Evolutionary conservation across 2,329 filamentous ascomycete genomes (phyloP), one percentile per base, ranked within the genome.

Genomic region (Aureobasidium sp.): DNA sequence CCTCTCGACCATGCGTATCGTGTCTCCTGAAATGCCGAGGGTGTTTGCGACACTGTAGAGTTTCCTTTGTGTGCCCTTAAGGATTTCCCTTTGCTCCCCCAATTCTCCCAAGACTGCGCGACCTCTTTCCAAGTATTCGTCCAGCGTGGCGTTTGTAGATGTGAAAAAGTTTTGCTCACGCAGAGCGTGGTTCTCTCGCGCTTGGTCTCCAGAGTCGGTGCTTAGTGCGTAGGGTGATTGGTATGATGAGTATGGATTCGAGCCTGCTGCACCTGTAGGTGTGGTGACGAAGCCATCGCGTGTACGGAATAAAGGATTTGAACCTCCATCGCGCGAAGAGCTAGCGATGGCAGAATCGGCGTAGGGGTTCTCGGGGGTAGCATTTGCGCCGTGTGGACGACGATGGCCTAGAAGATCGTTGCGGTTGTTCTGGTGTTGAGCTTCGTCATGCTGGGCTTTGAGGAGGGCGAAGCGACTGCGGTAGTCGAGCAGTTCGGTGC

Each of bases 11-110:
- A 93, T 97, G 41, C 93, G 83, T 59, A 98, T 98, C 2, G 93
- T 98, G 67, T 97, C 91, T 17, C 91, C 90, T 64, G 87, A 94
- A 56, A 98, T 80, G 0, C 93, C 93, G 42, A 98, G 72, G 19
- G 93, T 97, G 66, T 95, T 97, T 6, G 88, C 93, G 17, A 96
- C 90, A 62, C 82, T 91, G 66, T 97, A 97, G 45, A 98, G 75
- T 66, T 84, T 83, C 68, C 85, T 85, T 71, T 98, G 93, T 19
- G 93, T 97, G 48, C 85, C 88, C 74, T 98, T 98, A 58, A 98
- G 77, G 74, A 96, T 90, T 67, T 97, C 91, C 52, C 88, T 80
- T 74, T 98, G 93, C 64, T 93, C 80, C 3, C 88, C 86, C 53
- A 98, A 70, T 70, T 97, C 90, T 6, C 87, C 86, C 24, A 97